phyloP scores from a whole-genome alignment of 2,329 filamentous ascomycete genomes.

The Neopestalotiopsis rosae region DNA sequence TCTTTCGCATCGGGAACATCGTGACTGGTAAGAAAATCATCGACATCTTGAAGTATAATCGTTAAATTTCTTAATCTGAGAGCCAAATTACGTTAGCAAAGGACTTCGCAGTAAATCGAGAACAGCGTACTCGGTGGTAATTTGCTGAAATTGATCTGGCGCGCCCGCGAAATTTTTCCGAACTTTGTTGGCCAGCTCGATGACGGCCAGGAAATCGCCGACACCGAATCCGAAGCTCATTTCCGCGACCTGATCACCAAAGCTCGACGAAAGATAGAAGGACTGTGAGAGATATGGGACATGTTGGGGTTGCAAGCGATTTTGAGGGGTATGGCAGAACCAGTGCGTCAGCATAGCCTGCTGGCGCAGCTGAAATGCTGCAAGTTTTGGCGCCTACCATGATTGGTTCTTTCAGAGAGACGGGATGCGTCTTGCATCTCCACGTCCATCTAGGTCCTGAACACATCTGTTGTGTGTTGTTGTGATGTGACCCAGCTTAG shows the following conservation, averaged over 20 bases:
- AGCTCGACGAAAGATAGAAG: neutral
- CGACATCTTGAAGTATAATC: too few relatives aligned
- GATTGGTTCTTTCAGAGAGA: neutral
- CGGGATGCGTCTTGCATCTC: neutral
- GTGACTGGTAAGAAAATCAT: too few relatives aligned
- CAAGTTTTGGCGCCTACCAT: neutral
- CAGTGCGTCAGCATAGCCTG: neutral
- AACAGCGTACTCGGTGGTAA: conserved; percentile 30
- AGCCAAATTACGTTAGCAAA: too few relatives aligned
- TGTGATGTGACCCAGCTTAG: too few relatives aligned
- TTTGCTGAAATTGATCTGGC: conserved; percentile 32
- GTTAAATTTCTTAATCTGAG: conserved; percentile 22
- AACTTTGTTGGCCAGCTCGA: conserved; percentile 32
- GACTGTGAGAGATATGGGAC: neutral
- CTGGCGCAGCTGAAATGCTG: neutral
- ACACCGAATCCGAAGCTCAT: conserved; percentile 42
- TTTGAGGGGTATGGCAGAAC: neutral
- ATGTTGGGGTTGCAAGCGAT: neutral
- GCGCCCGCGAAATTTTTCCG: conserved; percentile 33
- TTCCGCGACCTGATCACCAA: neutral
- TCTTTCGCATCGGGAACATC: too few relatives aligned
- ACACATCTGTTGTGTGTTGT: too few relatives aligned
- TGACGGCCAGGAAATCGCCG: conserved; percentile 37
- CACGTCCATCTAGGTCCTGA: too few relatives aligned
- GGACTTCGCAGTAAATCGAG: conserved; percentile 18